Evolutionary conservation across 192 early-diverging fungal genomes (phyloP).

Genomic region (Backusella mclennaniae): DNA sequence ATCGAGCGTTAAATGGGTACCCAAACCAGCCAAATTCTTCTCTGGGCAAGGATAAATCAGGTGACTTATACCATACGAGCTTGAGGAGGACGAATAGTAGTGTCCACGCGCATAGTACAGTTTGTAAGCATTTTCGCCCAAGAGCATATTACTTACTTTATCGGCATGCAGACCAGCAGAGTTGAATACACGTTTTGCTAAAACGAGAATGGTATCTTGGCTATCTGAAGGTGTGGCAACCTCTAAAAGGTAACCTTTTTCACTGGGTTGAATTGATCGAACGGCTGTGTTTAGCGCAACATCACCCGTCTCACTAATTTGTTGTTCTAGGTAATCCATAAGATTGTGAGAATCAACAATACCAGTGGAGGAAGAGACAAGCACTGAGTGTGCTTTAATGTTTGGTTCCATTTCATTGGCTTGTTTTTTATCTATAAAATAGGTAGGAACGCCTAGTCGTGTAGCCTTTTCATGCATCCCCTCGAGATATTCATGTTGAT

Average conservation of each 20-base stretch:
- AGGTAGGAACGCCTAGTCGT: constrained; percentile 49
- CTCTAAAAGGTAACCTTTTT: constrained; percentile 46
- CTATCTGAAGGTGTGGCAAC: constrained; percentile 47
- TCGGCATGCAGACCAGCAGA: constrained; percentile 74
- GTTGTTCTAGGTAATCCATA: constrained; percentile 61
- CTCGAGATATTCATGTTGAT: constrained; percentile 54
- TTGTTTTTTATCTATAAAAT: constrained; percentile 44
- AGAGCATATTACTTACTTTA: constrained; percentile 48
- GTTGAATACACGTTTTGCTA: constrained; percentile 69
- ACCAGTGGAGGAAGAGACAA: constrained; percentile 74
- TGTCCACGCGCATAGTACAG: constrained; percentile 79
- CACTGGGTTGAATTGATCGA: constrained; percentile 31
- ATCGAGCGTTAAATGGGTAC: constrained; percentile 81
- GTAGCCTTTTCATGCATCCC: constrained; percentile 55
- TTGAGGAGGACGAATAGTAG: constrained; percentile 55
- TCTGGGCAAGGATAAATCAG: constrained; percentile 85
- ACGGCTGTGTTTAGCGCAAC: constrained; percentile 55
- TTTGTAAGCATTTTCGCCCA: constrained; percentile 42
- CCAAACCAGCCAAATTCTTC: constrained; percentile 64
- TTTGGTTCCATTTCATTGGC: constrained; percentile 55
- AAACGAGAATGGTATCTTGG: constrained; percentile 45
- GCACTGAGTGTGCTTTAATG: constrained; percentile 51
- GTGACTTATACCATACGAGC: constrained; percentile 23
- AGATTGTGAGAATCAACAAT: constrained; percentile 78
- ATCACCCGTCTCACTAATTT: constrained; percentile 49